These are phyloP conservation scores for Candida ficus DNA, from an alignment of 805 yeast species.

Conservation along the genomic window DNA sequence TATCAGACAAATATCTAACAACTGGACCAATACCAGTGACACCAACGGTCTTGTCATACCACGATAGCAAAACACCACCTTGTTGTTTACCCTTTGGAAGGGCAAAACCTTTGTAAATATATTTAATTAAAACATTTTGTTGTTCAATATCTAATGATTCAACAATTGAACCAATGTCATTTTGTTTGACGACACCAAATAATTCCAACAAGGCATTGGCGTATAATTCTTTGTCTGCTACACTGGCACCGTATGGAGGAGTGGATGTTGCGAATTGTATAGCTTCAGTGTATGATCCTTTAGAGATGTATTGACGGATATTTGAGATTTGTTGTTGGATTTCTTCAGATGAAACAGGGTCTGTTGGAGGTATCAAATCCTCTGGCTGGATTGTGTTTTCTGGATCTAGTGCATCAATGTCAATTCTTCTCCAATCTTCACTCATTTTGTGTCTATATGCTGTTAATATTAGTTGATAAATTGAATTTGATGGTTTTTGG, in stretches of 20 bases:
- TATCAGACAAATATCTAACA: slow-evolving; percentile 79
- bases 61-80: slow-evolving; percentile 78
- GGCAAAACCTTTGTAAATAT: slow-evolving; percentile 81
- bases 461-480: not conserved
- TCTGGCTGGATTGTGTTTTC: slow-evolving; percentile 58
- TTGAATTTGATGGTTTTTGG: not conserved
- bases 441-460: slow-evolving; percentile 23
- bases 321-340: slow-evolving; percentile 50
- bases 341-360: slow-evolving; percentile 45
- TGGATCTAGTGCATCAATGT: slow-evolving; percentile 86
- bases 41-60: slow-evolving; percentile 90
- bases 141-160: slow-evolving; percentile 55
- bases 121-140: slow-evolving; percentile 75
- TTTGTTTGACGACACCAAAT: slow-evolving; percentile 58
- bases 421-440: slow-evolving; percentile 92
- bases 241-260: slow-evolving; percentile 83
- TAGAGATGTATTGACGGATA: slow-evolving; percentile 57
- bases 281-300: slow-evolving; percentile 70
- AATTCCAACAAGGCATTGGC: slow-evolving; percentile 61
- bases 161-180: slow-evolving; percentile 62
- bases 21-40: slow-evolving; percentile 85
- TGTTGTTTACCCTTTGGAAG: slow-evolving; percentile 73
- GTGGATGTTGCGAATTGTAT: slow-evolving; percentile 54
- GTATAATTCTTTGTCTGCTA: slow-evolving; percentile 45
- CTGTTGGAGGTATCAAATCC: slow-evolving; percentile 49